A percentile compares a stretch with the other conserved stretches of the same genome.
Conservation (phyloP, 768 basidiomycete genomes). For the Suillus hirtellus region DNA sequence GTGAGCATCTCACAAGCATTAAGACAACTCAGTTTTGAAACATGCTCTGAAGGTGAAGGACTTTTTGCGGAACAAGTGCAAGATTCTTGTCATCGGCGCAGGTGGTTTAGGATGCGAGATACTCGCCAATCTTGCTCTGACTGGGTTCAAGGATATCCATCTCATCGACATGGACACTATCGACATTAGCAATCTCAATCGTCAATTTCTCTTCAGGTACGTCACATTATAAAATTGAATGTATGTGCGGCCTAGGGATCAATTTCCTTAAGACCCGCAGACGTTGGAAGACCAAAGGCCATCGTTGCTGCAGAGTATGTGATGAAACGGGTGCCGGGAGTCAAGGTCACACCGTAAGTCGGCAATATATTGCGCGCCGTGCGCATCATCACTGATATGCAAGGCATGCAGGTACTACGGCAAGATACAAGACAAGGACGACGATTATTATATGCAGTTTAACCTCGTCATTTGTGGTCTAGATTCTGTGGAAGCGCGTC, state of each 20-base stretch:
- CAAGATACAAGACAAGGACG: slow-evolving; percentile 97
- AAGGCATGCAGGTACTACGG: slow-evolving; percentile 73
- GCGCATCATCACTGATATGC: slow-evolving; percentile 12
- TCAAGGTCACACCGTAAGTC: slow-evolving; percentile 93
- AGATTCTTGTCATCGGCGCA: slow-evolving; percentile 96
- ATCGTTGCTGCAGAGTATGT: slow-evolving; percentile 93
- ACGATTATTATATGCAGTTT: slow-evolving; percentile 95
- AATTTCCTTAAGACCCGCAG: slow-evolving; percentile 61
- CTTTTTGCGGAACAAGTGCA: slow-evolving; percentile 81
- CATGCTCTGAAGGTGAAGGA: slow-evolving; percentile 66
- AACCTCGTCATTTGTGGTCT: slow-evolving; percentile 96
- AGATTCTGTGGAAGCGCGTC: slow-evolving; percentile 93
- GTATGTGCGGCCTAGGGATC: neutral
- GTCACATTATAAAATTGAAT: slow-evolving; percentile 16
- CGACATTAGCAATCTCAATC: slow-evolving; percentile 97
- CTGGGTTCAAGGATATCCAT: slow-evolving; percentile 97
- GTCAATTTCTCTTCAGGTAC: slow-evolving; percentile 96
- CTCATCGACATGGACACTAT: slow-evolving; percentile 99
- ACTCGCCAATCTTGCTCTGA: slow-evolving; percentile 90
- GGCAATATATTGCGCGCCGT: slow-evolving; percentile 1
- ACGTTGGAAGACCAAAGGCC: slow-evolving; percentile 94
- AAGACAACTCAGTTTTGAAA: slow-evolving; percentile 5
- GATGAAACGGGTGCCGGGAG: slow-evolving; percentile 94
- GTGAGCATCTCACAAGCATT: slow-evolving; percentile 42
- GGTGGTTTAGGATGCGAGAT: slow-evolving; percentile 98